These are phyloP conservation scores for Alternaria incomplexa DNA, from an alignment of 2,329 filamentous ascomycete genomes.

Conservation along the genomic window DNA sequence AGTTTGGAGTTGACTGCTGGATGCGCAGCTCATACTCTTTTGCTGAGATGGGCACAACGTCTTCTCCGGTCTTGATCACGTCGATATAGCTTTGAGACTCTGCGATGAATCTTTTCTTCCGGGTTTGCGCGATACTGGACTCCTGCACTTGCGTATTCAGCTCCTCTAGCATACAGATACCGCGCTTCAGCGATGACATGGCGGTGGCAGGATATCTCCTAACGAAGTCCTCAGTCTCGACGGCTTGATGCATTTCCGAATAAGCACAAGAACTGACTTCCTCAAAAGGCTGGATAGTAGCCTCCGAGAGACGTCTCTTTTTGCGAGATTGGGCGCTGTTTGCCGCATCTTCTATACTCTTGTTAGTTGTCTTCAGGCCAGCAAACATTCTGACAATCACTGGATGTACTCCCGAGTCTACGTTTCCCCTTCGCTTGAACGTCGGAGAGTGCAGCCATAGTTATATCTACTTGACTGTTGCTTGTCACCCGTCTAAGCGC, in stretches of 20 bases:
- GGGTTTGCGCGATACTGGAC: not conserved
- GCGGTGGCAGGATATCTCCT: not conserved
- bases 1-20: not conserved
- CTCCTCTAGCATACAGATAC: not conserved
- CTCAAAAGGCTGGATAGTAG: not conserved
- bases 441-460: not conserved
- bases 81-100: not conserved
- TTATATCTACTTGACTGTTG: not conserved
- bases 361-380: fast-evolving
- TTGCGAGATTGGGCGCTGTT: not conserved
- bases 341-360: not conserved
- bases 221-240: not conserved
- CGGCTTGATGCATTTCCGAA: not conserved
- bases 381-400: not conserved
- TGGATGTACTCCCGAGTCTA: not conserved
- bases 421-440: not conserved
- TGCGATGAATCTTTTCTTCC: not conserved
- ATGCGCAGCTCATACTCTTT: not conserved
- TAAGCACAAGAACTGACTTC: fast-evolving
- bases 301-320: not conserved
- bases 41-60: not conserved
- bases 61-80: not conserved
- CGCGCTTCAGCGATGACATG: not conserved
- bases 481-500: not conserved
- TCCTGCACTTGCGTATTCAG: fast-evolving